phyloP scores from a whole-genome alignment of 768 basidiomycete genomes.

The Mycena sanguinolenta region DNA sequence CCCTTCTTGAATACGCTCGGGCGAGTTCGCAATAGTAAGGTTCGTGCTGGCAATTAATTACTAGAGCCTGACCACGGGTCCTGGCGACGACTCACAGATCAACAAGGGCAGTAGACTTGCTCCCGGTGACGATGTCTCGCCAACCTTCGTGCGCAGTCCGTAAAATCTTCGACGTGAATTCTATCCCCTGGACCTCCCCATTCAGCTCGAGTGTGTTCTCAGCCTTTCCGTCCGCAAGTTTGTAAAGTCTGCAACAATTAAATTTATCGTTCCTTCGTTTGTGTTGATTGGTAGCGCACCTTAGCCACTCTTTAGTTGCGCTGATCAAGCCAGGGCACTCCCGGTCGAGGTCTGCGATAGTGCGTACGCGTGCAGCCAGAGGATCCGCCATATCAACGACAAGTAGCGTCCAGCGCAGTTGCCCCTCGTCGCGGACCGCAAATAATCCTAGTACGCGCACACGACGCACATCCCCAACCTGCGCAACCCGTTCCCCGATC shows the following conservation, averaged over 20 bases:
- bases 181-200: slow-evolving; percentile 87
- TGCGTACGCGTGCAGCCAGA: slow-evolving; percentile 81
- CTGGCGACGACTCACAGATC: slow-evolving; percentile 20
- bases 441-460: slow-evolving; percentile 91
- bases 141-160: slow-evolving; percentile 87
- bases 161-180: slow-evolving; percentile 85
- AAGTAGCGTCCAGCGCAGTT: slow-evolving; percentile 89
- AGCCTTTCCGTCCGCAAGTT: slow-evolving; percentile 77
- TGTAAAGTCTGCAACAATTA: slow-evolving; percentile 57
- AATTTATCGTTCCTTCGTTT: not conserved
- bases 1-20: slow-evolving; percentile 56
- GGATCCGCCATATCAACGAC: slow-evolving; percentile 85
- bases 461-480: slow-evolving; percentile 83
- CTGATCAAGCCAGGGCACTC: slow-evolving; percentile 84
- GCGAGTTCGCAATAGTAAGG: slow-evolving; percentile 63
- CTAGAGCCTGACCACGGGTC: not conserved
- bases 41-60: slow-evolving; percentile 61
- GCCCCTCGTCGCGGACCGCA: slow-evolving; percentile 87
- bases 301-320: slow-evolving; percentile 90
- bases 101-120: not conserved
- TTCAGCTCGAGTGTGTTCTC: slow-evolving; percentile 87
- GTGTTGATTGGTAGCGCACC: slow-evolving; percentile 49
- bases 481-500: slow-evolving; percentile 86
- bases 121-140: slow-evolving; percentile 69
- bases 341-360: slow-evolving; percentile 86